These are phyloP conservation scores for Salix brachista DNA, from an alignment of 345 rosid species.

Conservation along the genomic window DNA sequence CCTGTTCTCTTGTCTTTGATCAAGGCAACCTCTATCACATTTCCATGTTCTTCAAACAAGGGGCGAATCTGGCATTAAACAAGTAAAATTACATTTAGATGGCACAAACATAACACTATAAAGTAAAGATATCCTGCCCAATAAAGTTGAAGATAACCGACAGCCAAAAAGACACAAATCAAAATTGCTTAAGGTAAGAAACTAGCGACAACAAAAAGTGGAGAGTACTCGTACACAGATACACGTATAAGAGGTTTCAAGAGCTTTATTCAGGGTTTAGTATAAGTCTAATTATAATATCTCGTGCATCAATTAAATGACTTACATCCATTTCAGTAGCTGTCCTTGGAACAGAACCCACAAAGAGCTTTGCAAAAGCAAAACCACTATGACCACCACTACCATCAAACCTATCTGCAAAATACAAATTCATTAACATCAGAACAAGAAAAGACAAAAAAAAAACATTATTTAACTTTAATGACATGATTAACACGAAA, in stretches of 20 bases:
- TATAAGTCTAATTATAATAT: not conserved
- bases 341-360: conserved; percentile 95
- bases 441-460: not conserved
- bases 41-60: conserved; percentile 78
- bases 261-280: no score
- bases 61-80: conserved; percentile 66
- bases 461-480: no score
- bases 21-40: conserved; percentile 89
- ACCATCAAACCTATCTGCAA: conserved; percentile 46
- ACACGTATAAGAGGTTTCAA: no score
- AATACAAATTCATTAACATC: conserved; percentile 1
- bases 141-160: not conserved
- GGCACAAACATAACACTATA: not conserved
- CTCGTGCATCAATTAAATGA: not conserved
- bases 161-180: no score
- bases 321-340: conserved; percentile 83
- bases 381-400: conserved; percentile 8
- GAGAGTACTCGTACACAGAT: no score
- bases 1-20: conserved; percentile 96
- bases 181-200: no score
- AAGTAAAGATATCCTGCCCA: not conserved
- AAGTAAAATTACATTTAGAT: not conserved
- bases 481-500: no score
- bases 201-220: no score
- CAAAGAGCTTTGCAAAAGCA: conserved; percentile 78